Evolutionary conservation across 2,329 filamentous ascomycete genomes (phyloP), one percentile per base, ranked within the genome.

Genomic region (Berkeleyomyces rouxiae): DNA sequence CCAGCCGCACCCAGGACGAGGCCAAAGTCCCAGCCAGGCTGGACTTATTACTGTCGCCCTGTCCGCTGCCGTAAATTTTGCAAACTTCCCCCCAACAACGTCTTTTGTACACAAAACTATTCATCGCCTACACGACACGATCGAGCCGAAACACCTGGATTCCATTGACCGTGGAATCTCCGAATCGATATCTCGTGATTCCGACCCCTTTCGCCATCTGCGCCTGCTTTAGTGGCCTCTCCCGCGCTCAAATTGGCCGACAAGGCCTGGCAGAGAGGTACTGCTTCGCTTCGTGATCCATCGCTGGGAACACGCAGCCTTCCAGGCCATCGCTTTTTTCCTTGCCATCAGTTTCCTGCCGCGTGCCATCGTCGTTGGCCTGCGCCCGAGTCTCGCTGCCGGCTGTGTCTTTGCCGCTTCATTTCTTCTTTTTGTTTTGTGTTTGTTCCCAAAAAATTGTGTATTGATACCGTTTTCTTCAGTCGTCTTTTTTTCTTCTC

Each of bases 61-160:
- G 65, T 63, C 64, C 59, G 53, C 63, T 57, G 53, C 55, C 63
- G 53, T 62, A 63, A 65, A 63, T 66, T 66, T 66, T 67, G 58
- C 44, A 63, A 61, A 66, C 63, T 65, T 64, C 63, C 61, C 65
- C 57, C 57, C 40, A 37, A 61, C 64, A 67, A 59, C 51, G 42
- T 37, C 49, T 10, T 47, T 47, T 59, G 57, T 39, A 59, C 39
- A 59, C 62, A 16, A n/a, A 60, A 37, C 31, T 58, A 57, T 47
- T 57, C 43, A 62, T 60, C 58, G 57, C 39, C 51, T 36, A 64
- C 63, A 53, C 63, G 63, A 47, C 51, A 64, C 53, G 51, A 61
- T 65, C 57, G 60, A 65, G 61, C 63, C 60, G 58, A 58, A 61
- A 53, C 47, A 57, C 44, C 16, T 42, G 51, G 63, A 65, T 65